Conservation (phyloP, 2,329 filamentous ascomycete genomes). For the Simplicillium aogashimaense region DNA sequence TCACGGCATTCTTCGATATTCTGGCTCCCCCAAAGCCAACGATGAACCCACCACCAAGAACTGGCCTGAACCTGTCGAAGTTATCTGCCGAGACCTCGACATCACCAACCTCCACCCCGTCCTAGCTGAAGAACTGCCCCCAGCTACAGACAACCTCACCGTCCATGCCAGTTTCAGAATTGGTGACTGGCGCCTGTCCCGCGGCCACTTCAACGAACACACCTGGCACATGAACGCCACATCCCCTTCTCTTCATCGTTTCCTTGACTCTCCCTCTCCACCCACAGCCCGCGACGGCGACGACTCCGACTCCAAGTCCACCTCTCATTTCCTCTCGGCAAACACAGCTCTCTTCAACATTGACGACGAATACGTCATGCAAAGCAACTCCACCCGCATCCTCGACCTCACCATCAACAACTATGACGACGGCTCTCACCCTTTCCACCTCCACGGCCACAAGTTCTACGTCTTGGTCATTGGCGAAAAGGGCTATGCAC, state of each 20-base stretch:
- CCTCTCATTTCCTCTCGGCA: slow-evolving; percentile 11
- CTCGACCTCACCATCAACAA: slow-evolving; percentile 50
- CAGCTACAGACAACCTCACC: slow-evolving; percentile 28
- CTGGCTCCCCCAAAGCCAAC: background rate
- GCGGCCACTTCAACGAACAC: slow-evolving; percentile 44
- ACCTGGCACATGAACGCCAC: slow-evolving; percentile 33
- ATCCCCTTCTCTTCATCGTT: slow-evolving; percentile 23
- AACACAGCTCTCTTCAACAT: slow-evolving; percentile 19
- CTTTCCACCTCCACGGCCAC: slow-evolving; percentile 50
- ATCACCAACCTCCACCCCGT: slow-evolving; percentile 32
- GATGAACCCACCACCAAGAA: slow-evolving; percentile 28
- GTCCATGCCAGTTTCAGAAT: slow-evolving; percentile 46
- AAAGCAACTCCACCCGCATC: slow-evolving; percentile 39
- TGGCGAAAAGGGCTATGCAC: slow-evolving; percentile 23
- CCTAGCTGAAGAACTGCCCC: slow-evolving; percentile 21
- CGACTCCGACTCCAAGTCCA: too few species aligned
- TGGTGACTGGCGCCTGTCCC: slow-evolving; percentile 38
- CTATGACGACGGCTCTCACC: slow-evolving; percentile 39
- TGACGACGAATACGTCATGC: slow-evolving; percentile 30
- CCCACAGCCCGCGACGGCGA: slow-evolving; percentile 3
- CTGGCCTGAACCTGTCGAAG: slow-evolving; percentile 36
- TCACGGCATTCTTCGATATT: slow-evolving; percentile 20
- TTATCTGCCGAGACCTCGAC: slow-evolving; percentile 44
- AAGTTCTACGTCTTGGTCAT: slow-evolving; percentile 37
- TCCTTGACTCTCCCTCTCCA: slow-evolving; percentile 15